These are phyloP conservation scores for Ceratocystis lukuohia DNA, from an alignment of 2,329 filamentous ascomycete species.

Conservation along the genomic window DNA sequence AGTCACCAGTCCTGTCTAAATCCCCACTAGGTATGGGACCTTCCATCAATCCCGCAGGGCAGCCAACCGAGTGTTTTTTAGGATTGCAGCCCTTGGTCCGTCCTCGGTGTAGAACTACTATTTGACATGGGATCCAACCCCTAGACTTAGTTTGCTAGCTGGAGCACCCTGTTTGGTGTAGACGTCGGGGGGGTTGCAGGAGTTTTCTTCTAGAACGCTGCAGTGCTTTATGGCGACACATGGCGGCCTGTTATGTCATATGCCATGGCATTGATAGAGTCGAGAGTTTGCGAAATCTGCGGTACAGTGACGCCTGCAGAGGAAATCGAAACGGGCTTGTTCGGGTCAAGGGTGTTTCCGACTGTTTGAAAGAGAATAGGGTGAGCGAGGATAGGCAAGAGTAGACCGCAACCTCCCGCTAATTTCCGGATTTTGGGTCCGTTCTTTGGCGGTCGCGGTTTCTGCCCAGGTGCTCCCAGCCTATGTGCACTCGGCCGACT, in stretches of 20 bases:
- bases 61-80: constrained; percentile 34
- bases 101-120: constrained; percentile 46
- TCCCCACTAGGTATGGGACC: constrained; percentile 44
- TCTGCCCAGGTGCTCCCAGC: constrained; percentile 53
- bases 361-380: constrained; percentile 45
- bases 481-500: constrained; percentile 52
- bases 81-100: constrained; percentile 29
- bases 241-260: constrained; percentile 61
- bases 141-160: constrained; percentile 43
- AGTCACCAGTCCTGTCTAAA: constrained; percentile 42
- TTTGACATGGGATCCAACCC: constrained; percentile 55
- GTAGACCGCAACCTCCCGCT: constrained; percentile 49
- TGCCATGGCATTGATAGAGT: constrained; percentile 56
- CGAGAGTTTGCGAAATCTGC: constrained; percentile 43
- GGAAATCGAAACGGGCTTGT: constrained; percentile 52
- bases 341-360: constrained; percentile 40
- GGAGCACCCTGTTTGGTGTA: constrained; percentile 45
- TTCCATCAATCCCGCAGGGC: constrained; percentile 43
- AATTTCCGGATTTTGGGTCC: constrained; percentile 45
- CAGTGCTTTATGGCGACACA: constrained; percentile 49
- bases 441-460: constrained; percentile 59
- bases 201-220: constrained; percentile 42
- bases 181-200: constrained; percentile 40
- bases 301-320: constrained; percentile 47
- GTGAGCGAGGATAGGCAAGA: constrained; percentile 22